phyloP scores from a whole-genome alignment of 2,329 filamentous ascomycete genomes.

The Ophiognomonia clavigignenti-juglandacearum region DNA sequence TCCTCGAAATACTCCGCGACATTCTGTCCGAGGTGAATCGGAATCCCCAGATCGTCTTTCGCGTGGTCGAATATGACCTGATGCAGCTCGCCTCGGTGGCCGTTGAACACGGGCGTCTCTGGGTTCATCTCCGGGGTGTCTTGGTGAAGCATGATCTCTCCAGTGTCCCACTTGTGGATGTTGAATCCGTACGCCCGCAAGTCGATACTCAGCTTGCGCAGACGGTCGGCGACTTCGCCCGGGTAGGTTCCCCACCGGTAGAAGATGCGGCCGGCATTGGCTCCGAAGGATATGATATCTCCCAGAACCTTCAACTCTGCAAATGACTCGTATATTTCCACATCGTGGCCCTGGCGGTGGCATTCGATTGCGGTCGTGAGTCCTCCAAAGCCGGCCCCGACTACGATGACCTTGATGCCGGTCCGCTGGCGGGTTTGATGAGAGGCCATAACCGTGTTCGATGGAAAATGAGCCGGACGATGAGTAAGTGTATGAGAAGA shows the following conservation, averaged over 20 bases:
- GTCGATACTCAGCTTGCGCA: constrained; percentile 48
- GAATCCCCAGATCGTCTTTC: constrained; percentile 46
- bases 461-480: no score
- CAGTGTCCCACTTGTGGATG: constrained; percentile 56
- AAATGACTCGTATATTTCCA: constrained; percentile 55
- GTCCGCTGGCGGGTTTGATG: no score
- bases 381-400: constrained; percentile 54
- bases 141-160: constrained; percentile 56
- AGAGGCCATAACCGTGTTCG: no score
- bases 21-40: constrained; percentile 47
- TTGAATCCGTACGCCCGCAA: constrained; percentile 51
- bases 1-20: constrained; percentile 53
- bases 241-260: constrained; percentile 44
- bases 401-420: constrained; percentile 49
- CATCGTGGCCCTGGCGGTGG: constrained; percentile 54
- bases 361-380: constrained; percentile 60
- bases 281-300: constrained; percentile 58
- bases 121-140: constrained; percentile 35
- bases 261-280: constrained; percentile 58
- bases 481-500: no score
- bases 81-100: constrained; percentile 57
- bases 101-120: constrained; percentile 52
- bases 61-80: constrained; percentile 55
- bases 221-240: constrained; percentile 39
- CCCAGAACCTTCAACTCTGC: constrained; percentile 53